Evolutionary conservation across 2,329 filamentous ascomycete species (phyloP).

Genomic region (Phyllosticta capitalensis): DNA sequence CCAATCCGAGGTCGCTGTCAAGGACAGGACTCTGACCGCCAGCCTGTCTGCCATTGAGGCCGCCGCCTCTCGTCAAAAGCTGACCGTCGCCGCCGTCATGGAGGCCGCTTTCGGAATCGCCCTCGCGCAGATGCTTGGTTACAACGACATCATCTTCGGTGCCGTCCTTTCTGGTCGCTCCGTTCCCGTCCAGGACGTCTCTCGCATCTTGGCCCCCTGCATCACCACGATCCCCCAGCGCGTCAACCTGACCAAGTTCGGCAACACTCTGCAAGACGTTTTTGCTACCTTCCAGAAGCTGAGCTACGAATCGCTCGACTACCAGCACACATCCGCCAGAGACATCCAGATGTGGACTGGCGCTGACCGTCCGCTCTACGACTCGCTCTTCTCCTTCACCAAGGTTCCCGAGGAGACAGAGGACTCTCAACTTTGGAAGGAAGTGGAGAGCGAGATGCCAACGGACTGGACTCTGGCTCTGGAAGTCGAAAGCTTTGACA

Average conservation of each 20-base stretch:
- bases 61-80: slow-evolving; percentile 18
- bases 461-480: slow-evolving; percentile 28
- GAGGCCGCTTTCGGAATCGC: slow-evolving; percentile 27
- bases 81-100: slow-evolving; percentile 23
- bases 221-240: slow-evolving; percentile 30
- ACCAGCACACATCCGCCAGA: slow-evolving; percentile 27
- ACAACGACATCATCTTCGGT: slow-evolving; percentile 25
- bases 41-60: slow-evolving; percentile 20
- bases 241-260: slow-evolving; percentile 16
- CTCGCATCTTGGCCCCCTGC: slow-evolving; percentile 26
- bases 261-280: slow-evolving; percentile 18
- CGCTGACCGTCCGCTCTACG: slow-evolving; percentile 24
- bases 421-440: slow-evolving; percentile 19
- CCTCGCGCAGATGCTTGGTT: slow-evolving; percentile 21
- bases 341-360: slow-evolving; percentile 28
- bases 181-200: slow-evolving; percentile 22
- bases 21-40: slow-evolving; percentile 8
- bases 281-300: slow-evolving; percentile 17
- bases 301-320: slow-evolving; percentile 22
- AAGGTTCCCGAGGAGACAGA: slow-evolving; percentile 11
- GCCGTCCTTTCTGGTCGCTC: slow-evolving; percentile 26
- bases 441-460: slow-evolving; percentile 26
- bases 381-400: slow-evolving; percentile 27
- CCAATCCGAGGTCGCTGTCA: neutral
- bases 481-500: slow-evolving; percentile 23